Conservation (phyloP, 148 eudicot species). For the Cornus florida region DNA sequence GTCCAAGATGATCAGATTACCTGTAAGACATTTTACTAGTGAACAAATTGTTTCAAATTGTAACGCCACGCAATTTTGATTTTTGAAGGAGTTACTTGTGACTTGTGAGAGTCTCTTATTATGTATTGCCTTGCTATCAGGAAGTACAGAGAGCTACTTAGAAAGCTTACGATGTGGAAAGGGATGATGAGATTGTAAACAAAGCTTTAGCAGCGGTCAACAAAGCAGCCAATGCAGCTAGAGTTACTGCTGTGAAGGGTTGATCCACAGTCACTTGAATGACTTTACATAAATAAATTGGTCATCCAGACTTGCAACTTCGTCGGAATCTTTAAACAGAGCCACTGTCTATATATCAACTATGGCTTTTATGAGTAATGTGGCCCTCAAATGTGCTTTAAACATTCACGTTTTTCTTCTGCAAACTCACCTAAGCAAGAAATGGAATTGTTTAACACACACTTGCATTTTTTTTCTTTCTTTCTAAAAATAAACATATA, state of each 20-base stretch:
- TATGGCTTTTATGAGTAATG: not conserved
- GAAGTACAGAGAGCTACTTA: conserved; percentile 56
- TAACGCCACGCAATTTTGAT: not conserved
- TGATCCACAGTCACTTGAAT: too few relatives aligned
- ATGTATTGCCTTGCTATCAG: conserved; percentile 16
- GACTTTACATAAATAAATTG: too few relatives aligned
- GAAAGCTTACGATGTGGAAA: conserved; percentile 34
- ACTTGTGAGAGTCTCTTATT: not conserved
- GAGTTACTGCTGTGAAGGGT: conserved; percentile 71
- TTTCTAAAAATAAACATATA: too few relatives aligned
- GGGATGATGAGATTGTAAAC: conserved; percentile 41
- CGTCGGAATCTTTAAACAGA: not conserved
- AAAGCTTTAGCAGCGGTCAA: conserved; percentile 53
- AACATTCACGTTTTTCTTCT: too few relatives aligned
- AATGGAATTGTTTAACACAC: too few relatives aligned
- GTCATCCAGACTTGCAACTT: not conserved
- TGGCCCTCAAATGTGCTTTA: too few relatives aligned
- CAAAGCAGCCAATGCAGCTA: conserved; percentile 66
- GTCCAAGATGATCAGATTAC: too few relatives aligned
- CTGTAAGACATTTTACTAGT: too few relatives aligned
- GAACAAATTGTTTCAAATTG: too few relatives aligned
- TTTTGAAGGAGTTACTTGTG: not conserved
- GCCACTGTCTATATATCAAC: not conserved
- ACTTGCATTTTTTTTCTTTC: too few relatives aligned
- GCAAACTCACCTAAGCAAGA: too few relatives aligned